These are phyloP conservation scores for Acorus gramineus DNA, from an alignment of 106 monocot species.

Conservation along the genomic window DNA sequence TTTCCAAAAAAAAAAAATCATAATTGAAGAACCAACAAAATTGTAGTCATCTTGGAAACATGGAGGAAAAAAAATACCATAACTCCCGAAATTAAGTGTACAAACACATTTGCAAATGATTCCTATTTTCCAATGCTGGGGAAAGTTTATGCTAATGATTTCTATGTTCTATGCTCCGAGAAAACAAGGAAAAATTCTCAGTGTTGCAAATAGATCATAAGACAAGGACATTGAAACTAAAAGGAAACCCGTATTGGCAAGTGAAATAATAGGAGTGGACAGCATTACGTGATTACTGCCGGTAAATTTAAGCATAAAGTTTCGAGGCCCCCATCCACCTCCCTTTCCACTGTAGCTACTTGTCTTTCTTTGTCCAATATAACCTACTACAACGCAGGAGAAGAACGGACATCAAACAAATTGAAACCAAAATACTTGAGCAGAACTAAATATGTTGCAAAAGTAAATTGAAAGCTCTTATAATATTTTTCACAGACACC, in stretches of 20 bases:
- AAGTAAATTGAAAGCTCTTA: neutral
- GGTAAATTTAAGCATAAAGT: conserved; percentile 72
- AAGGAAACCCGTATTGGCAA: neutral
- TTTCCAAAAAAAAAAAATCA: too few species aligned
- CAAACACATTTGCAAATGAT: too few species aligned
- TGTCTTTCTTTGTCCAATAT: conserved; percentile 75
- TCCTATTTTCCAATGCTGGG: too few species aligned
- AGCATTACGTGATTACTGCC: conserved; percentile 91
- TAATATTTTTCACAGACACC: conserved; percentile 2
- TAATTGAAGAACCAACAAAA: too few species aligned
- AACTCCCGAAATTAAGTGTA: too few species aligned
- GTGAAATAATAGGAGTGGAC: conserved; percentile 2
- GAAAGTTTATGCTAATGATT: too few species aligned
- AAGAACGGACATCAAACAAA: neutral
- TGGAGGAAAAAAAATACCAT: too few species aligned
- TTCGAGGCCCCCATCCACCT: conserved; percentile 94
- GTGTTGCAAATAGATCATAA: neutral
- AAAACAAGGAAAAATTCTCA: too few species aligned
- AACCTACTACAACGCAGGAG: conserved; percentile 38
- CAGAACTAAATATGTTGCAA: too few species aligned
- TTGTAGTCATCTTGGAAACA: too few species aligned
- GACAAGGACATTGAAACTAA: neutral
- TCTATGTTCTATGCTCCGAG: too few species aligned
- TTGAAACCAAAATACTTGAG: too few species aligned
- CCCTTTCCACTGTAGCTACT: conserved; percentile 82